Conservation (phyloP, 2,329 filamentous ascomycete genomes). For the Alternaria metachromatica region DNA sequence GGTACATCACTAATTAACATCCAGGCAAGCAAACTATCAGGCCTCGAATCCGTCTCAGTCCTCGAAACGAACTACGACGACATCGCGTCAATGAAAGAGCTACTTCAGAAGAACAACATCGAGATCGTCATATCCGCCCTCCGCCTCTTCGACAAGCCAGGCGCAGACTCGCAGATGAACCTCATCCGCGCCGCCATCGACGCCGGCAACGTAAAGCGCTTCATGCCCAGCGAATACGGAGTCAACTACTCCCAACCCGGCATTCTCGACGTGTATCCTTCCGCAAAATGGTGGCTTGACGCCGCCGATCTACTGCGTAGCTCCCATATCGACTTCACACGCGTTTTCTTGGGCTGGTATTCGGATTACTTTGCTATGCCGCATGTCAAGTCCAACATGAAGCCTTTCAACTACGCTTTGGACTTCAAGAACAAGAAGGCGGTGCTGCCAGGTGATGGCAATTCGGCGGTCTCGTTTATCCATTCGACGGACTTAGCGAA, state of each 20-base stretch:
- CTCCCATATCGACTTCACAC: constrained; percentile 32
- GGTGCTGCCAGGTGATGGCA: constrained; percentile 24
- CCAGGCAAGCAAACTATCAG: constrained; percentile 1
- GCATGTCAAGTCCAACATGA: constrained; percentile 26
- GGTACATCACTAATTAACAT: neutral
- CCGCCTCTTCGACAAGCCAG: constrained; percentile 10
- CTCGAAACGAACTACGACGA: constrained; percentile 19
- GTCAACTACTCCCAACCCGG: constrained; percentile 8
- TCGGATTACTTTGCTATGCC: constrained; percentile 40
- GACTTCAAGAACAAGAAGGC: constrained; percentile 23
- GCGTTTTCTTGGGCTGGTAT: constrained; percentile 33
- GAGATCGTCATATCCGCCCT: constrained; percentile 23
- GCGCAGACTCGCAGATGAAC: constrained; percentile 15
- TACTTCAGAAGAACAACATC: constrained; percentile 14
- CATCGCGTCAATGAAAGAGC: constrained; percentile 2
- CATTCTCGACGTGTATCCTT: constrained; percentile 11
- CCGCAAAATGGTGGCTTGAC: constrained; percentile 13
- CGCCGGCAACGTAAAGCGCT: constrained; percentile 15
- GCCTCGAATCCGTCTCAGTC: constrained; percentile 3
- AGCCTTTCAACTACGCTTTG: constrained; percentile 19
- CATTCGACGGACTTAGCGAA: constrained; percentile 23
- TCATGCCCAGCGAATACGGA: constrained; percentile 26
- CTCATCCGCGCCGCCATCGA: constrained; percentile 24
- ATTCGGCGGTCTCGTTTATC: constrained; percentile 10
- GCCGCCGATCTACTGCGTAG: constrained; percentile 19